Percentiles rank a stretch among this genome's conserved stretches.
phyloP scores from a whole-genome alignment of 108 stramenopile genomes.

The Skeletonema grethae region DNA sequence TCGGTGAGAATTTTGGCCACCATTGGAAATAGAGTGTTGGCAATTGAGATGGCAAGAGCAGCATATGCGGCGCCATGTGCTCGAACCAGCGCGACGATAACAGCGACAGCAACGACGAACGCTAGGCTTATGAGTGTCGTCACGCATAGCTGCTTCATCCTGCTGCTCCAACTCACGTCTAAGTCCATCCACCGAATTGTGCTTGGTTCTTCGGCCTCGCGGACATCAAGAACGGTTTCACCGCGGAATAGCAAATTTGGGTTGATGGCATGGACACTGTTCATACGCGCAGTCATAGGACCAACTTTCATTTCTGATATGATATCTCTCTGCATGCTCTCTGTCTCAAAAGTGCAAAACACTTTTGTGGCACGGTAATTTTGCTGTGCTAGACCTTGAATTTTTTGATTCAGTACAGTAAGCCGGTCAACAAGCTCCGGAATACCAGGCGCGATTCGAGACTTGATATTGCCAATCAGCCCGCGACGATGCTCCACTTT shows the following conservation, averaged over 20 bases:
- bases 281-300: conserved; percentile 42
- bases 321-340: conserved; percentile 76
- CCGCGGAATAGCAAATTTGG: conserved; percentile 56
- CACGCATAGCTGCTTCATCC: conserved; percentile 51
- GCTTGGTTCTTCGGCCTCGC: conserved; percentile 82
- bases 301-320: conserved; percentile 69
- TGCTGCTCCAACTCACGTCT: conserved; percentile 50
- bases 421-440: conserved; percentile 59
- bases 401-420: conserved; percentile 64
- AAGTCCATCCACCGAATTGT: conserved; percentile 85
- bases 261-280: conserved; percentile 42
- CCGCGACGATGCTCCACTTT: conserved; percentile 56
- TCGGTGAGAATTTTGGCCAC: conserved; percentile 71
- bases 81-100: conserved; percentile 50
- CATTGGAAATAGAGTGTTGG: conserved; percentile 77
- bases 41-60: conserved; percentile 67
- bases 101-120: conserved; percentile 51
- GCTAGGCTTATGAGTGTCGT: conserved; percentile 62
- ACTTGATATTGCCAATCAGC: conserved; percentile 46
- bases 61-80: conserved; percentile 27
- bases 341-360: conserved; percentile 89
- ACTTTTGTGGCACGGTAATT: conserved; percentile 75
- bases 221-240: conserved; percentile 57
- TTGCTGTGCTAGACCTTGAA: conserved; percentile 74
- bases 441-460: conserved; percentile 56